phyloP scores from a whole-genome alignment of 495 filamentous ascomycete species.

The Hypoxylon lenormandii region DNA sequence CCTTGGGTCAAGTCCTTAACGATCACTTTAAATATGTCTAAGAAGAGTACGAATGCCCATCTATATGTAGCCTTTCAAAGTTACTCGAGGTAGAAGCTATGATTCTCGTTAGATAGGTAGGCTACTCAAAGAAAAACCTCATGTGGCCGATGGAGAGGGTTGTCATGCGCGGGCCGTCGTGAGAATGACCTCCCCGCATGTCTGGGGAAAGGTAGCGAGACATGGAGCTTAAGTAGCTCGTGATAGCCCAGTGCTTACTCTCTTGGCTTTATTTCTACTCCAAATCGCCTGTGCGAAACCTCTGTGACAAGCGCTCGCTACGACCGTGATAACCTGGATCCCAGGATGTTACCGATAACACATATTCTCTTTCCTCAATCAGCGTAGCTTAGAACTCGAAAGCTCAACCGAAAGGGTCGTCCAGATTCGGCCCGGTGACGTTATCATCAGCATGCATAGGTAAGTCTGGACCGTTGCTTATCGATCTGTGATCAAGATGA shows the following conservation, averaged over 20 bases:
- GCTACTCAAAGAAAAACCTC: background rate
- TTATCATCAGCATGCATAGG: background rate
- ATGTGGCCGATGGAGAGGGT: conserved; percentile 14
- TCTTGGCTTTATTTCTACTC: conserved; percentile 17
- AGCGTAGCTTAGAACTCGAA: background rate
- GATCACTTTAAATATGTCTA: conserved; percentile 10
- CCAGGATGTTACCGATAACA: background rate
- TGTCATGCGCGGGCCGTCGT: conserved; percentile 26
- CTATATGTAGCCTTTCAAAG: conserved; percentile 21
- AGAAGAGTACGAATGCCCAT: conserved; percentile 18
- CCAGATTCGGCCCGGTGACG: conserved; percentile 1
- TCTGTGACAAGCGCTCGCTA: background rate
- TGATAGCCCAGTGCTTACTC: background rate
- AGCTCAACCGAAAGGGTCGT: background rate
- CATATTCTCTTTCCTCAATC: background rate
- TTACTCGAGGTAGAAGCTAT: background rate
- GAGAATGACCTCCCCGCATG: conserved; percentile 20
- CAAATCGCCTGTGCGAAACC: background rate
- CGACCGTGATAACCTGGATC: background rate
- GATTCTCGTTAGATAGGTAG: conserved; percentile 7
- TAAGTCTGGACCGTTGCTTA: conserved; percentile 5
- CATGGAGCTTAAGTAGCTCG: conserved; percentile 14
- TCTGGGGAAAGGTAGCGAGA: conserved; percentile 14
- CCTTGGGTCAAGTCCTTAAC: background rate
- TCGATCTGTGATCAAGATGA: conserved; percentile 11